Conservation (phyloP, 306 rosid genomes). For the Rubus idaeus region DNA sequence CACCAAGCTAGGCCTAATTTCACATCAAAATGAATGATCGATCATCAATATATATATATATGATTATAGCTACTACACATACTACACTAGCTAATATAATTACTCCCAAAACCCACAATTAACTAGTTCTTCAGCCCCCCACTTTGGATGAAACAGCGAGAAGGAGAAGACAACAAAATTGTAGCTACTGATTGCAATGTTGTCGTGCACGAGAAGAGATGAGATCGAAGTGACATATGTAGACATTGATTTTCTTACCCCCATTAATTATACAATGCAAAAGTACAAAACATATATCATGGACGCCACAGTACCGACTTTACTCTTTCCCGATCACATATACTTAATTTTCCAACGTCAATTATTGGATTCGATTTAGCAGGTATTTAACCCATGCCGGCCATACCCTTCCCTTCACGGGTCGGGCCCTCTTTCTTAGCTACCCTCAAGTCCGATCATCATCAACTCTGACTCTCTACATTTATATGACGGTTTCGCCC, state of each 20-base stretch:
- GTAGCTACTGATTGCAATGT: conserved; percentile 17
- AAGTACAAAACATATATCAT: background rate
- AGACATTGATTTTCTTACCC: conserved; percentile 13
- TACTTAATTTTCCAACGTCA: conserved; percentile 1
- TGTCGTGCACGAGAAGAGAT: conserved; percentile 5
- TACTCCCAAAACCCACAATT: too few relatives aligned
- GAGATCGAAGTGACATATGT: background rate
- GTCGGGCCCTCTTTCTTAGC: background rate
- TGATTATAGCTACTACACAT: too few relatives aligned
- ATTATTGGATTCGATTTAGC: background rate
- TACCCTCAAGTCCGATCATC: background rate
- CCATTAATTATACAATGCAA: background rate
- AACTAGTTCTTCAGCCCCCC: too few relatives aligned
- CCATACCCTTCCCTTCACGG: background rate
- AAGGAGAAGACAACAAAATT: background rate
- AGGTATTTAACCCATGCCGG: background rate
- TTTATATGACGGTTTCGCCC: conserved; percentile 25
- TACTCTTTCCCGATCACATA: background rate
- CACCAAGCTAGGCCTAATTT: background rate
- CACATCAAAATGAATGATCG: too few relatives aligned
- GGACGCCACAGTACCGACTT: background rate
- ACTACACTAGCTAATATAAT: too few relatives aligned
- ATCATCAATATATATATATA: too few relatives aligned
- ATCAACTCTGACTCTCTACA: background rate
- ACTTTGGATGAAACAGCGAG: background rate